Evolutionary conservation across 2,329 filamentous ascomycete genomes (phyloP), one percentile per base, ranked within the genome.

Genomic region (Penicillium sp.): DNA sequence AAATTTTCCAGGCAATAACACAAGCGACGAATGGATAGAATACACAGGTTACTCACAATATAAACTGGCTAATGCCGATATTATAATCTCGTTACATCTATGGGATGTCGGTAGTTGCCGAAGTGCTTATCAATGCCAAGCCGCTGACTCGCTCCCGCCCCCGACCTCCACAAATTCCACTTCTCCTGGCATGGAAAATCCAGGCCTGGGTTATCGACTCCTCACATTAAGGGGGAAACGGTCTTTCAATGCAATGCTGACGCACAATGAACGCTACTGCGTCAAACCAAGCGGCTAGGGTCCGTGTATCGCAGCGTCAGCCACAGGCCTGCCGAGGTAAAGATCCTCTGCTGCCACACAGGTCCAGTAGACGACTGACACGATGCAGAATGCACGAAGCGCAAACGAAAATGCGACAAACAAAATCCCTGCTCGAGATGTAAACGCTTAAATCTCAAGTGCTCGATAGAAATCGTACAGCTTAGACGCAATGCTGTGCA

Each of bases 321-420:
- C 58, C 58, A 22, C 53, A 57, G 29, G 58, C 58, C 13, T 61
- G 58, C 49, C 57, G 55, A 57, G 58, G 58, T 61, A 58, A 42
- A 22, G 35, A 45, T 38, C 37, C 17, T 31, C 24, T 44, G 48
- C 22, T 5, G 6, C 9, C 15, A 13, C 28, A 7, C 40, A 12
- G 15, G 22, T 45, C n/a, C 5, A 22, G 29, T 29, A 31, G 13
- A 21, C 22, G 6, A 44, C 49, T 60, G 45, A 59, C 43, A 43
- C 6, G 35, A 48, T 38, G 10, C 48, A 62, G 60, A 62, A 48
- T 62, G 60, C 42, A 60, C 60, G 21, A 62, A 57, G 44, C 53
- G 58, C 21, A 62, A 62, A 39, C 53, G 60, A 26, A 61, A 61
- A 49, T 62, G 60, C 38, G 59, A 61, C 44, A 62, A 62, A 43